Evolutionary conservation across 2,329 filamentous ascomycete species (phyloP), one percentile per base, ranked within the genome.

Genomic region (Aspergillus chevalieri): DNA sequence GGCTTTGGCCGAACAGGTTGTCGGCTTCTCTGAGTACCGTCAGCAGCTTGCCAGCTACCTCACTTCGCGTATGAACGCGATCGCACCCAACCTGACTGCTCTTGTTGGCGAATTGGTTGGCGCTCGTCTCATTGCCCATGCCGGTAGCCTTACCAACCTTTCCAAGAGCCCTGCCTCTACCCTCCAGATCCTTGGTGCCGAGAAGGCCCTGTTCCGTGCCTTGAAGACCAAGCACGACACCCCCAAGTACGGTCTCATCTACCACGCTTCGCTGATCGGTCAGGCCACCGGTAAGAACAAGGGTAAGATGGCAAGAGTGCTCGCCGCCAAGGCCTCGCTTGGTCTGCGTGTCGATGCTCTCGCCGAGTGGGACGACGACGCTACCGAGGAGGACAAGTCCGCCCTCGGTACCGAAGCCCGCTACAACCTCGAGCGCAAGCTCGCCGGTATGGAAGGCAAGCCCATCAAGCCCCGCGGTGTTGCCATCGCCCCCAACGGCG

Each of bases 161-260:
- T 90, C 93, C 69, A 97, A 97, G 81, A 87, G 87, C 60, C 90
- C 93, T 52, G 90, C 89, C 74, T 93, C 87, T 64, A 98, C 93
- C 55, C 89, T 98, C 59, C 93, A 98, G 79, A 96, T 98, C 65
- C 84, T 97, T 49, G 93, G 93, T 78, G 93, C 93, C 52, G 93
- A 98, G 78, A 98, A 98, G 81, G 93, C 93, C 6, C 83, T 98
- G 42, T 98, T 98, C 85, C 85, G 93, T 65, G 93, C 93, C 17
- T 80, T 98, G 56, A 98, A 98, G 83, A 98, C 93, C 45, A 97
- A 98, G 81, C 92, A 97, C 73, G 90, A 96, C 67, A 98, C 93
- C 36, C 93, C 93, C 67, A 98, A 97, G 75, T 98, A 97, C 65
- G 93, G 93, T 80, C 80, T 95, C 57, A 89, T 94, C 69, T 94